Percentiles rank a stretch among this genome's conserved stretches.
These are phyloP conservation scores for Cordyceps tenuipes DNA, from an alignment of 2,329 filamentous ascomycete genomes.

Conservation along the genomic window DNA sequence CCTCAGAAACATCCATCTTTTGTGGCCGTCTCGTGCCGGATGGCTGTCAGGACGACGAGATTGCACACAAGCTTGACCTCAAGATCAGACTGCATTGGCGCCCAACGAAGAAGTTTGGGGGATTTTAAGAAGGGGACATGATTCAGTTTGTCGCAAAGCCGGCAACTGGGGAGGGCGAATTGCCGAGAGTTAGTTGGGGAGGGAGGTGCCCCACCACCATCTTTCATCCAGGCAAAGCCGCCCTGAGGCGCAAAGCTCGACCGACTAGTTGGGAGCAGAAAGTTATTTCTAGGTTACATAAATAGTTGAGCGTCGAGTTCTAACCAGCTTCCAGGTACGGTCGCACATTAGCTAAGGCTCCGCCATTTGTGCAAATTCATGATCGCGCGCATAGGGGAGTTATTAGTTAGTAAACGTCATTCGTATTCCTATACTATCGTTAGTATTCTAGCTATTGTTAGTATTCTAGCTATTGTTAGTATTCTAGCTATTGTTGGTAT, in stretches of 20 bases:
- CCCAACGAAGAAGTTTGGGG: not conserved
- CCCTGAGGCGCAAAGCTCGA: not conserved
- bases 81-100: not conserved
- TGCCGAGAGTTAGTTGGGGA: not conserved
- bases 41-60: not conserved
- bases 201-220: conserved; percentile 1
- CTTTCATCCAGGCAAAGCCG: not conserved
- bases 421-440: too few relatives aligned
- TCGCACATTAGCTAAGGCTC: too few relatives aligned
- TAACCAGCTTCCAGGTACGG: not conserved
- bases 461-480: too few relatives aligned
- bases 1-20: conserved; percentile 18
- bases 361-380: too few relatives aligned
- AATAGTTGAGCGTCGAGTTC: too few relatives aligned
- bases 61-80: not conserved
- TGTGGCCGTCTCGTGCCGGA: not conserved
- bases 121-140: not conserved
- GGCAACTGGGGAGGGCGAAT: not conserved
- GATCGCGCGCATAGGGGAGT: too few relatives aligned
- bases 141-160: not conserved
- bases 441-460: too few relatives aligned
- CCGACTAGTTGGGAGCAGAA: not conserved
- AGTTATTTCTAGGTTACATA: not conserved
- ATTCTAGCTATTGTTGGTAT: too few relatives aligned
- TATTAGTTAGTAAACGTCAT: too few relatives aligned